A percentile compares a stretch with the other conserved stretches of the same genome.
phyloP scores from a whole-genome alignment of 805 yeast genomes.

The Zygotorulaspora florentina region DNA sequence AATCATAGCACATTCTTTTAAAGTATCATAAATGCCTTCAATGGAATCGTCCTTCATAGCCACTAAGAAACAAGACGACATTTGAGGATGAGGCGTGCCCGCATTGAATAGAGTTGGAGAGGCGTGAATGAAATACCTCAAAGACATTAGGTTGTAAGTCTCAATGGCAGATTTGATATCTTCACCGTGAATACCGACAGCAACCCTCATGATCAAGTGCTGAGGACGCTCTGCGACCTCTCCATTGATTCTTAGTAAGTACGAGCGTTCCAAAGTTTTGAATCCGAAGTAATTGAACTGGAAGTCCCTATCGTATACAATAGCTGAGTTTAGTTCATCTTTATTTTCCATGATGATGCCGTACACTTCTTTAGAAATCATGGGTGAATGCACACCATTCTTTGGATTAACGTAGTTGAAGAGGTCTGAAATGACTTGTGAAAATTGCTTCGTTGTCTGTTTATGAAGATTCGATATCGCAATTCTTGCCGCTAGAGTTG shows the following conservation, averaged over 20 bases:
- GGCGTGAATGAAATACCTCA: constrained; percentile 85
- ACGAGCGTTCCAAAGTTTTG: constrained; percentile 87
- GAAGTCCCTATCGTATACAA: constrained; percentile 74
- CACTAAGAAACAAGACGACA: constrained; percentile 88
- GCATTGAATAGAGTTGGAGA: constrained; percentile 94
- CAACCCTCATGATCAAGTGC: constrained; percentile 83
- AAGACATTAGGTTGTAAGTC: constrained; percentile 84
- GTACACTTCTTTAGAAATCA: constrained; percentile 66
- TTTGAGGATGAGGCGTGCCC: constrained; percentile 78
- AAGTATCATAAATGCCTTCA: constrained; percentile 89
- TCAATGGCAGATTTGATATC: constrained; percentile 64
- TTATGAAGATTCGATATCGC: constrained; percentile 93
- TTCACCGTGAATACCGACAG: constrained; percentile 81
- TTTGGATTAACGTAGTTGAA: constrained; percentile 78
- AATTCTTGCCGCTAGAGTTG: constrained; percentile 89
- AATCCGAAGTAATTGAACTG: constrained; percentile 81
- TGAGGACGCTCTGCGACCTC: constrained; percentile 88
- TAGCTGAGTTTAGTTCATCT: constrained; percentile 65
- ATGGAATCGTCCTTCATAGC: constrained; percentile 94
- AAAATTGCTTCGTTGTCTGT: constrained; percentile 83
- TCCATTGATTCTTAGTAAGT: constrained; percentile 62
- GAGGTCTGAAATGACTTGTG: constrained; percentile 68
- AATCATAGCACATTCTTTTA: constrained; percentile 82
- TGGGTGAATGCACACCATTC: constrained; percentile 61
- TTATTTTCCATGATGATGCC: constrained; percentile 59